A percentile compares a stretch with the other conserved stretches of the same genome.
These are phyloP conservation scores for Irpex sp. DNA, from an alignment of 1,284 basidiomycete genomes.

Conservation along the genomic window DNA sequence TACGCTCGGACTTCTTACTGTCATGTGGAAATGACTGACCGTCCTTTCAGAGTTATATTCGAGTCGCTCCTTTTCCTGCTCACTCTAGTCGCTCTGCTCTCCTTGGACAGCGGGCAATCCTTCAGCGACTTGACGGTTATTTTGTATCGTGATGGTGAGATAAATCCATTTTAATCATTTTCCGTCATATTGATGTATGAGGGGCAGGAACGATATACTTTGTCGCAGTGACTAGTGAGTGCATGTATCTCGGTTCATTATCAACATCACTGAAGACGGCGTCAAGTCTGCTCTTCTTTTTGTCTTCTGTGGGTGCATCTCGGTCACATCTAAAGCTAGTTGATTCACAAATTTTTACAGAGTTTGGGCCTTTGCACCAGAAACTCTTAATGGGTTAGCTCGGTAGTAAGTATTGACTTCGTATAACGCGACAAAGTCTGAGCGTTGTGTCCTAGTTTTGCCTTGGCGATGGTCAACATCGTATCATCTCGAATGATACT, in stretches of 20 bases:
- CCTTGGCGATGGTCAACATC: constrained; percentile 29
- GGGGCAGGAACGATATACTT: constrained; percentile 28
- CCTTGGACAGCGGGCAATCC: constrained; percentile 21
- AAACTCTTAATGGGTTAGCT: constrained; percentile 27
- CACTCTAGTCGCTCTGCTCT: constrained; percentile 24
- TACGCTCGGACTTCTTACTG: constrained; percentile 1
- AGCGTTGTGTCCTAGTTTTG: constrained; percentile 19
- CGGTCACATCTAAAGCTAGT: not conserved
- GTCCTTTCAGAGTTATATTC: constrained; percentile 23
- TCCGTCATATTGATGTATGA: not conserved
- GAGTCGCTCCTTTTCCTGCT: constrained; percentile 29
- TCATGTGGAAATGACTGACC: not conserved
- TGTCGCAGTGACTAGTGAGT: constrained; percentile 25
- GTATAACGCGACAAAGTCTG: not conserved
- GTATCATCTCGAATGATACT: constrained; percentile 26
- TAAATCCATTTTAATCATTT: not conserved
- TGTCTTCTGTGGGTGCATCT: constrained; percentile 21
- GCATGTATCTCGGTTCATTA: not conserved
- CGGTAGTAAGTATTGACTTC: constrained; percentile 23
- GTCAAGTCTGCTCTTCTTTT: constrained; percentile 27
- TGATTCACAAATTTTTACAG: constrained; percentile 8
- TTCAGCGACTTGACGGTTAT: constrained; percentile 26
- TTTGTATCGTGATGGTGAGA: constrained; percentile 29
- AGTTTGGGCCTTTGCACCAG: constrained; percentile 29
- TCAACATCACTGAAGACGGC: not conserved